Evolutionary conservation across 306 rosid genomes (phyloP).

Genomic region (Vachellia collinsii): DNA sequence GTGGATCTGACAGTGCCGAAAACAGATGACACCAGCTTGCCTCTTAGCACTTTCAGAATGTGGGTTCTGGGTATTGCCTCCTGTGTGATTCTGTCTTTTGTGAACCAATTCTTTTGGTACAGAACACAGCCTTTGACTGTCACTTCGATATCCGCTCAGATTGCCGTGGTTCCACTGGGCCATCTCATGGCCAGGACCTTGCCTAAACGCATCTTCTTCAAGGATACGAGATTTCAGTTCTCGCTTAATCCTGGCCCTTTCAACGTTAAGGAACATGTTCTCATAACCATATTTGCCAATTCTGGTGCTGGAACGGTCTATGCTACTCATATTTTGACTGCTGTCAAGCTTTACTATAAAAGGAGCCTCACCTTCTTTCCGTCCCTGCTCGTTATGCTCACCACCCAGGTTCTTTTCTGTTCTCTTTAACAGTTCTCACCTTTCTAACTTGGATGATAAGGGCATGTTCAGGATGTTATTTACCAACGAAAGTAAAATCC

Average conservation of each 20-base stretch:
- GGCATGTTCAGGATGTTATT: not conserved
- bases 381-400: constrained; percentile 72
- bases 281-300: constrained; percentile 86
- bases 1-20: constrained; percentile 81
- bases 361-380: constrained; percentile 66
- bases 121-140: constrained; percentile 71
- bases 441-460: not conserved
- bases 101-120: constrained; percentile 92
- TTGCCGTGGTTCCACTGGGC: constrained; percentile 91
- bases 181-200: constrained; percentile 73
- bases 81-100: constrained; percentile 71
- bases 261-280: constrained; percentile 84
- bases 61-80: constrained; percentile 76
- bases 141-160: constrained; percentile 74
- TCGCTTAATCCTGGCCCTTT: constrained; percentile 84
- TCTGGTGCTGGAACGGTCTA: constrained; percentile 73
- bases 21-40: constrained; percentile 72
- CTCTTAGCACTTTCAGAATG: constrained; percentile 79
- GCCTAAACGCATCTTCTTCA: constrained; percentile 54
- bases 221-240: constrained; percentile 60
- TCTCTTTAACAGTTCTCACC: not conserved
- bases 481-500: not conserved
- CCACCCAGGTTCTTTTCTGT: constrained; percentile 71
- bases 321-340: constrained; percentile 77
- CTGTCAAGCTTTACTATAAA: constrained; percentile 71